Base-by-base conservation (phyloP, 345 rosid genomes). In the Psidium friedrichsthalianum region DNA sequence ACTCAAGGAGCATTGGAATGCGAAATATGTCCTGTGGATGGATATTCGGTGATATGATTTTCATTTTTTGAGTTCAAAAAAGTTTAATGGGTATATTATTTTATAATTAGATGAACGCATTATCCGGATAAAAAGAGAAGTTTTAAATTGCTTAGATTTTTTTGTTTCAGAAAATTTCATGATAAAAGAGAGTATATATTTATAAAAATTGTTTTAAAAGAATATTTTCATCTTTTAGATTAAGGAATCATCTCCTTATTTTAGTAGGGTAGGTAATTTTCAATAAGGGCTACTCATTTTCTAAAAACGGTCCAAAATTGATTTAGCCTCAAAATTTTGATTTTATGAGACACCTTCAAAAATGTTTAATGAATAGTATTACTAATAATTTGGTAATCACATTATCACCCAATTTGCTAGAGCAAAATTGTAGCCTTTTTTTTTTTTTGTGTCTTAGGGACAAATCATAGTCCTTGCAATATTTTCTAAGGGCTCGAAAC, bases 171-270 rank as follows among this genome's bases (percentile, higher is more conserved):
- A 61, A 61, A 61, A 61, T 6, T 61, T 61, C 20, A 61, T 15
- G 40, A 61, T 0, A 27, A 29, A 29, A 15, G 29, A 52, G 29
- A 29, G 6, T 61, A 29, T 29, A 13, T 0, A n/a, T 61, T 61
- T 18, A 15, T 61, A 9, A 61, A 61, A 29, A 29, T 6, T 18
- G 14, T 12, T 12, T 27, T 27, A 29, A 16, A 16, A 32, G 18
- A 64, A 16, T 2, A 4, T 32, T 16, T 36, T 29, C 0, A 8
- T 21, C 2, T 16, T 64, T 16, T 0, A 3, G 3, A 2, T 8
- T 61, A 32, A 11, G 4, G 24, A 64, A 36, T 20, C 3, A 1
- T 64, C 36, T 69, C 40, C 6, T 36, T 18, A 29, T 69, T 16
- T 18, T 18, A 69, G 40, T 14, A 18, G 1, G 3, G 20, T 36